Base-by-base conservation (phyloP, 148 eudicot genomes). In the Diospyros lotus region DNA sequence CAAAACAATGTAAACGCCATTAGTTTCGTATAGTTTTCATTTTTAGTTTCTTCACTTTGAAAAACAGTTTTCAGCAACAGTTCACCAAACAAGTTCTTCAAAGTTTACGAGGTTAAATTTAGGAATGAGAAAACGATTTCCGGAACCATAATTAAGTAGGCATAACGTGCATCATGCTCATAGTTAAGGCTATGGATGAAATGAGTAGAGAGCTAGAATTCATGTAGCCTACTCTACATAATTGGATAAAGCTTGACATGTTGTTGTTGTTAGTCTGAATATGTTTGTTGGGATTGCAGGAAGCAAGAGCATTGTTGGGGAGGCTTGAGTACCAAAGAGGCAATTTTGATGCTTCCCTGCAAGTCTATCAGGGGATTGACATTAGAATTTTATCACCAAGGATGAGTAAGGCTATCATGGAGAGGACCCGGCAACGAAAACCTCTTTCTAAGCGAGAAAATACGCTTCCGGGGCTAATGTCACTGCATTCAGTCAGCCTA, bases 281-380 rank as follows among this genome's bases (percentile, higher is more conserved):
- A 40, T 60, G 58, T 0, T 39, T 56, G 66, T 41, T 59, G 54
- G 72, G 58, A 43, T 69, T 80, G 43, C 79, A 92, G 98, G 98
- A 95, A 84, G 98, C 98, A 75, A 88, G 97, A 88, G 98, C 97
- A 50, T 86, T 95, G 82, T 76, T 95, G 71, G 98, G 98, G 73
- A 89, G 97, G 76, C 93, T 95, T 58, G 98, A 95, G 70, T 92
- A 85, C 84, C 98, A 95, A 73, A 95, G 87, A 77, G 97, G 92
- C 64, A 95, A 92, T 66, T 89, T 86, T 67, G 95, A 85, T 84
- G 98, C 91, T 65, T 97, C 98, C 59, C 88, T 95, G 75, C 94
- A 95, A 78, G 91, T 95, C 12, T 95, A 92, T 68, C 86, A 92
- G 67, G 97, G 98, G 82, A 95, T 95, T 79, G 98, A 92, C 77